phyloP scores from a whole-genome alignment of 75 land plant genomes.

The Ceratopteris richardii region DNA sequence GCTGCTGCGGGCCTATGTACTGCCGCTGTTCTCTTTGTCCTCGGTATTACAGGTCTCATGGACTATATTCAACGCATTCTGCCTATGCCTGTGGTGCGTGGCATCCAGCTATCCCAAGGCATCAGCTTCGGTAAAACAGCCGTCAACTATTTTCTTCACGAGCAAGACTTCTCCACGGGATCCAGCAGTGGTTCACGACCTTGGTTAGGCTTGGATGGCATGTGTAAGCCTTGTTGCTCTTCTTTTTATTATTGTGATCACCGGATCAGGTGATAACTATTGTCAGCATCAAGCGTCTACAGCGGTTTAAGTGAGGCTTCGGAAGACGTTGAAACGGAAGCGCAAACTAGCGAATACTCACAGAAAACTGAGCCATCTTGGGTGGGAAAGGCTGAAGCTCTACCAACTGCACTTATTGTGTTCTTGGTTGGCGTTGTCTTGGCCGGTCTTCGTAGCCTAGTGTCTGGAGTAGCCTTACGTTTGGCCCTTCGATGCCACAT shows the following conservation, averaged over 20 bases:
- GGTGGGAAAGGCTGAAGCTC: constrained; percentile 3
- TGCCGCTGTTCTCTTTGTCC: constrained; percentile 4
- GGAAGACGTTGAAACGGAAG: too few species aligned
- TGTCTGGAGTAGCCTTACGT: constrained; percentile 28
- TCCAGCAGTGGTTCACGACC: constrained; percentile 34
- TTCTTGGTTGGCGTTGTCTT: constrained; percentile 60
- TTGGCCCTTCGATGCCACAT: constrained; percentile 57
- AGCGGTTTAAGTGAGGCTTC: neutral
- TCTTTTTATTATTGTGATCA: constrained; percentile 44
- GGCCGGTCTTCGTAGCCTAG: constrained; percentile 48
- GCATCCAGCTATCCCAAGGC: constrained; percentile 82
- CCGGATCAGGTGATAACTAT: constrained; percentile 49
- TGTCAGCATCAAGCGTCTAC: neutral
- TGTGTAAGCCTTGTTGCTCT: constrained; percentile 44
- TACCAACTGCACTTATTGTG: constrained; percentile 71
- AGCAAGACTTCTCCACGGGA: constrained; percentile 51
- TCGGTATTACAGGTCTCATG: constrained; percentile 67
- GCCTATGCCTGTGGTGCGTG: constrained; percentile 88
- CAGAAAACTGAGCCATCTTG: neutral
- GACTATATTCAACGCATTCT: constrained; percentile 42
- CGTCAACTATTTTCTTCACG: constrained; percentile 57
- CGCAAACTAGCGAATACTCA: too few species aligned
- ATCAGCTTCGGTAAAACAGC: constrained; percentile 72
- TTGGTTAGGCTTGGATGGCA: constrained; percentile 80
- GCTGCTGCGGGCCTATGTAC: constrained; percentile 11